These are phyloP conservation scores for Cryptococcus wingfieldii DNA, from an alignment of 1,284 basidiomycete species.

Conservation along the genomic window DNA sequence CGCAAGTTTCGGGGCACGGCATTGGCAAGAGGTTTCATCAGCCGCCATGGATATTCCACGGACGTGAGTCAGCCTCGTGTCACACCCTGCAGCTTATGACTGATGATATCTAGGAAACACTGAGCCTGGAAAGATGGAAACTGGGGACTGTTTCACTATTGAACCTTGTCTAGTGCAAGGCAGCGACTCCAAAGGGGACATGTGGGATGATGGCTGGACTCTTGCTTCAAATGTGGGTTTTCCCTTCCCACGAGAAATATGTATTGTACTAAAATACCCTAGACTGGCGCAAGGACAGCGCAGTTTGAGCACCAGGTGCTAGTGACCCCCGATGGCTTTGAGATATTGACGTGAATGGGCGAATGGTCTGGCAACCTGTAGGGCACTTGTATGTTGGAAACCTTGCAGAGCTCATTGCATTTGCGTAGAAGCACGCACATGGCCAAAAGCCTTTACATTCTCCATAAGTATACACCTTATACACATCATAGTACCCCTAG, in stretches of 20 bases:
- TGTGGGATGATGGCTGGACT: conserved; percentile 86
- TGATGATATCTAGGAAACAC: conserved; percentile 58
- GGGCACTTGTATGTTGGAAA: no score
- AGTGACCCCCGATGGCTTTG: conserved; percentile 67
- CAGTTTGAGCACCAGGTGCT: conserved; percentile 84
- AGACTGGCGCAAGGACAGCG: conserved; percentile 64
- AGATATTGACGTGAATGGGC: conserved; percentile 55
- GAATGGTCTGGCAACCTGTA: no score
- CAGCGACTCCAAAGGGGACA: conserved; percentile 59
- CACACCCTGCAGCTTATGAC: neutral
- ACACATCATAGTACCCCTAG: no score
- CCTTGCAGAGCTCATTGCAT: no score
- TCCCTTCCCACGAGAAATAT: neutral
- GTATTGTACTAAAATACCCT: neutral
- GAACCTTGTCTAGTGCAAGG: conserved; percentile 80
- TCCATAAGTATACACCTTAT: no score
- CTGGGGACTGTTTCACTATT: conserved; percentile 84
- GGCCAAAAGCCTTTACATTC: no score
- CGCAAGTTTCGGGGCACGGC: conserved; percentile 66
- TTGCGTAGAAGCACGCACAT: no score
- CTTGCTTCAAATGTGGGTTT: conserved; percentile 66
- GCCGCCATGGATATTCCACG: conserved; percentile 77
- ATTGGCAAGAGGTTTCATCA: conserved; percentile 80
- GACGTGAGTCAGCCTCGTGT: conserved; percentile 49
- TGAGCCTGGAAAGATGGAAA: conserved; percentile 69